Evolutionary conservation across 139 green algal species (phyloP), one percentile per base, ranked within the genome.

Genomic region (Chlorella vulgaris): DNA sequence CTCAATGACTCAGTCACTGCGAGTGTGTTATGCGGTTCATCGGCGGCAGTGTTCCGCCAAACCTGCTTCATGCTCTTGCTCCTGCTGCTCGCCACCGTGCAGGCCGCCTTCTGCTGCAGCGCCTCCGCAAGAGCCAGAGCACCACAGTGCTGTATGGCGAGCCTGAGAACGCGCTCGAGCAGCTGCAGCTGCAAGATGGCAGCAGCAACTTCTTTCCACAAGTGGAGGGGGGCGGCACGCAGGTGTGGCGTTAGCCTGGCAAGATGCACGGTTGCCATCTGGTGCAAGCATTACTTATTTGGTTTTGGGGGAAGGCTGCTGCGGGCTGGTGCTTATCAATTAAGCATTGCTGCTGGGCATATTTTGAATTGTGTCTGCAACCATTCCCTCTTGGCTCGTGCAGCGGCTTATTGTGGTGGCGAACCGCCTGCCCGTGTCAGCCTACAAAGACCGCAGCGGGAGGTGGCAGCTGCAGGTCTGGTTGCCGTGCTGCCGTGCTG

Each of bases 371-470:
- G n/a, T n/a, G n/a, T n/a, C n/a, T n/a, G n/a, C n/a, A n/a, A n/a
- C 15, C 55, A 28, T n/a, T 65, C 18, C 21, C 47, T 10, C 47
- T 4, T 40, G 7, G 38, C 18, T 24, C 7, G 2, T 78, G 53
- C 88, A 93, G 55, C 90, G 96, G 4, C 91, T 99, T 13, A 91
- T 99, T 6, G 93, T 99, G 3, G 94, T 99, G 19, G 96, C 96
- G 61, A 99, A 99, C 80, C 87, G 96, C 2, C 91, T 99, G 55
- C 96, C 96, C 0, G 94, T 99, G 0, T 96, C 91, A 0, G 96
- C 93, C 31, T 92, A 86, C 80, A 89, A 89, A 68, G 89, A 94
- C 53, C 62, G 68, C 7, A 77, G 89, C 8, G 94, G 96, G 1
- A 81, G 79, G 3, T 99, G 96, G 96, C 83, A 90, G 51, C 87